Evolutionary conservation across 2,329 filamentous ascomycete genomes (phyloP), one percentile per base, ranked within the genome.

Genomic region (Nothomitra cinnamomea): DNA sequence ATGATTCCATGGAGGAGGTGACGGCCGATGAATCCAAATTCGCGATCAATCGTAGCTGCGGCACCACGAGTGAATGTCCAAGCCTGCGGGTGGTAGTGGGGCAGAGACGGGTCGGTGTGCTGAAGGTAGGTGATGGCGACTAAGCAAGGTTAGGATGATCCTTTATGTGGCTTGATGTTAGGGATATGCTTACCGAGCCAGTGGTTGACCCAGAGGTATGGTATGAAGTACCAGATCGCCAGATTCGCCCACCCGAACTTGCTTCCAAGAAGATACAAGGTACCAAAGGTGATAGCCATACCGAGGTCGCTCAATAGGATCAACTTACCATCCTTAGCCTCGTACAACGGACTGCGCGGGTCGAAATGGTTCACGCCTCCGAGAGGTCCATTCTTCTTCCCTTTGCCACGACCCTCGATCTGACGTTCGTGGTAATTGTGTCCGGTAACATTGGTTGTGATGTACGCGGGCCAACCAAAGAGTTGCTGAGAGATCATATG

Each of bases 141-240:
- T 90, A 61, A 8, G 45, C 25, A 25, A 36, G 53, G 67, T 63
- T 63, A 64, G 63, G 54, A 60, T 53, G 36, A 45, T 56, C 59
- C 54, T 58, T 52, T 50, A 56, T 53, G 53, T 51, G 43, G 53
- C 40, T 41, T 52, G 51, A 51, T 21, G 48, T 28, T 15, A 42
- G n/a, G 15, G 43, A 52, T 55, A 54, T 52, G 77, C 85, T 77
- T 81, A 92, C 87, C 86, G 54, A 96, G 84, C 90, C 90, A 96
- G 79, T 95, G 88, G 79, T 96, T 94, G 54, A 95, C 89, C 90
- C 90, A 95, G 57, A 95, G 76, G 69, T 96, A 98, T 38, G 92
- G 92, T 56, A 94, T 65, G 64, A 89, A 81, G 72, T 98, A 98
- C 90, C 92, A 96, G 58, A 98, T 84, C 56, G 85, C 72, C 67